Percentiles rank a stretch among this genome's conserved stretches.
Evolutionary conservation across 768 basidiomycete species (phyloP).

Genomic region (Russula sp.): DNA sequence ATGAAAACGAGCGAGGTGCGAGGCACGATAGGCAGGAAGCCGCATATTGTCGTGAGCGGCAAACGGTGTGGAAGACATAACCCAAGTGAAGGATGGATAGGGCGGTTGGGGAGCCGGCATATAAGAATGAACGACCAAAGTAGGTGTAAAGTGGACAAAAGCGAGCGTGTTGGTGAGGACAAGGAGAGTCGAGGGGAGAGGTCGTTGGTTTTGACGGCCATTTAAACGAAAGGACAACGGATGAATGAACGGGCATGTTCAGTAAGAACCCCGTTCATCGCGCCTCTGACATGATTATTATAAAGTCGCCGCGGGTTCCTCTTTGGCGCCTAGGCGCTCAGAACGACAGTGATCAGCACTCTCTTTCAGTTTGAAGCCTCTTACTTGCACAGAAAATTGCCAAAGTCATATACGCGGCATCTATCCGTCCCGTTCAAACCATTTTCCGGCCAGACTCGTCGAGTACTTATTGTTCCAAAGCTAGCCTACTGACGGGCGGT

Average conservation of each 20-base stretch:
- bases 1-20: conserved; percentile 13
- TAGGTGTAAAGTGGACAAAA: not conserved
- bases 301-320: conserved; percentile 15
- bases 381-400: not conserved
- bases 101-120: conserved; percentile 8
- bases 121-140: not conserved
- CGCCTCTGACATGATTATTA: conserved; percentile 15
- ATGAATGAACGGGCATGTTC: not conserved
- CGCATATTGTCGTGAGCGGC: conserved; percentile 7
- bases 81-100: conserved; percentile 14
- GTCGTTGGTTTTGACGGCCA: not conserved
- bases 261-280: conserved; percentile 10
- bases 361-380: not conserved
- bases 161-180: conserved; percentile 1
- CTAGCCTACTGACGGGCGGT: not conserved
- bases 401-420: conserved; percentile 1
- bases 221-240: not conserved
- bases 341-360: conserved; percentile 14
- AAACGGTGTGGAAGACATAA: conserved; percentile 8
- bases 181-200: not conserved
- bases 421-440: not conserved
- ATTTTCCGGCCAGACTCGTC: not conserved
- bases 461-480: not conserved
- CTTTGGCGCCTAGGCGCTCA: conserved; percentile 6
- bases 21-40: conserved; percentile 7